Conservation (phyloP, 1,139 yeast species). For the Torulaspora globosa region DNA sequence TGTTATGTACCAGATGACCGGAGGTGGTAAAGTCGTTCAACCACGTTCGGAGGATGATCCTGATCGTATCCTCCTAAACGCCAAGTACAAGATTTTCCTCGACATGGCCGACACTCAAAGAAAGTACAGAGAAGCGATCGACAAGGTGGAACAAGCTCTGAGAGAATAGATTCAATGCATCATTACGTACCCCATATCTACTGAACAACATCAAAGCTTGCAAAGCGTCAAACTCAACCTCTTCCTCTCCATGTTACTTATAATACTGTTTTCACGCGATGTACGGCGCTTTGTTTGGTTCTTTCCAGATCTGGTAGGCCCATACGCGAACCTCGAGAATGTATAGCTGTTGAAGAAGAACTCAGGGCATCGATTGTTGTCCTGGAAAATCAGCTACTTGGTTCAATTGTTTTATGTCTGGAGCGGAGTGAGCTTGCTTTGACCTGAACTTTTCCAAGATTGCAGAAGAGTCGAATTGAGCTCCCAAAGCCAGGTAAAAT, state of each 20-base stretch:
- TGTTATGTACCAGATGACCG: slow-evolving; percentile 78
- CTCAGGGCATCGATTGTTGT: background rate
- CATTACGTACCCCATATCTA: slow-evolving; percentile 2
- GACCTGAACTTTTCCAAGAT: background rate
- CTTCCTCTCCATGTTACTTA: background rate
- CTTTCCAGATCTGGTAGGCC: slow-evolving; percentile 2
- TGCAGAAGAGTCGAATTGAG: background rate
- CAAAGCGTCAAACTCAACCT: background rate
- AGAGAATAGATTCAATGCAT: background rate
- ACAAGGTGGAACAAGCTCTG: slow-evolving; percentile 41
- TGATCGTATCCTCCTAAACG: slow-evolving; percentile 65
- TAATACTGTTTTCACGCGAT: background rate
- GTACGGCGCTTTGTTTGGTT: slow-evolving; percentile 5
- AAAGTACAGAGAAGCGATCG: slow-evolving; percentile 67
- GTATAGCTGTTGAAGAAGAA: background rate
- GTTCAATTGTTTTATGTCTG: background rate
- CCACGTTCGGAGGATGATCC: slow-evolving; percentile 58
- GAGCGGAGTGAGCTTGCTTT: background rate
- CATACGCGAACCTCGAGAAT: slow-evolving; percentile 7
- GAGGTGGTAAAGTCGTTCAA: slow-evolving; percentile 70
- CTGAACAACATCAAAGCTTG: background rate
- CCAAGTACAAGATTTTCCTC: slow-evolving; percentile 77
- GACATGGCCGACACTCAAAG: slow-evolving; percentile 84
- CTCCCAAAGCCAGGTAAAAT: background rate
- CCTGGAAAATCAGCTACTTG: background rate